Evolutionary conservation across 2,329 filamentous ascomycete species (phyloP), one percentile per base, ranked within the genome.

Genomic region (Alternaria sp.): DNA sequence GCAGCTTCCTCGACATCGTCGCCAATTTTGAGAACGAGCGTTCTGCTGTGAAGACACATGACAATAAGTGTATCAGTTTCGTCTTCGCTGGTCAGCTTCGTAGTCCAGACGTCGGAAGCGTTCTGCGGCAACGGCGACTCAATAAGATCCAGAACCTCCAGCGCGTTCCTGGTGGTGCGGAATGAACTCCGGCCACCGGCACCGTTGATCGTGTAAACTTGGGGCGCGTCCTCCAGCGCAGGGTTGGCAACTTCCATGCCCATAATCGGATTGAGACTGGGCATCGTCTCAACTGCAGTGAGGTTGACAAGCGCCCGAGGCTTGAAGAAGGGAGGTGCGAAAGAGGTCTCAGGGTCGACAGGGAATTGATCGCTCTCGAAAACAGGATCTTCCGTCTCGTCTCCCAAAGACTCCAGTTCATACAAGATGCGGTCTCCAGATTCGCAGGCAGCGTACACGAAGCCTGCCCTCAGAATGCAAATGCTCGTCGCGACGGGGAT

Each of bases 1-100:
- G 89, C 93, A 4, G 97, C 93, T 79, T 98, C 93, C 76, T 97
- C 94, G 0, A 99, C 95, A 1, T 94, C 97, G 76, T 99, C 95
- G 4, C 94, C 95, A 66, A 99, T 97, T 72, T 93, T 96, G 16
- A 99, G 84, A 1, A 98, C 94, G 12, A 98, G 84, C 0, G 95
- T 99, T 30, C 89, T 91, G 69, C 96, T 96, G 39, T 90, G 89
- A 73, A 97, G 95, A 3, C 93, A 96, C 5, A 99, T 85, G n/a
- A 99, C 88, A 62, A 99, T 97, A 74, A 98, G 97, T 0, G 93
- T 91, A 79, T 99, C 94, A 66, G 90, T 96, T 68, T 94, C 88
- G 68, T 98, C 94, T 18, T 87, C 86, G 20, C 88, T 88, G 38
- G 88, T 91, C 47, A 96, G 82, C 77, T 97, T 97, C 0, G 96